A percentile compares a stretch with the other conserved stretches of the same genome.
Conservation (phyloP, 306 rosid species). For the Hippophae gyantsensis region DNA sequence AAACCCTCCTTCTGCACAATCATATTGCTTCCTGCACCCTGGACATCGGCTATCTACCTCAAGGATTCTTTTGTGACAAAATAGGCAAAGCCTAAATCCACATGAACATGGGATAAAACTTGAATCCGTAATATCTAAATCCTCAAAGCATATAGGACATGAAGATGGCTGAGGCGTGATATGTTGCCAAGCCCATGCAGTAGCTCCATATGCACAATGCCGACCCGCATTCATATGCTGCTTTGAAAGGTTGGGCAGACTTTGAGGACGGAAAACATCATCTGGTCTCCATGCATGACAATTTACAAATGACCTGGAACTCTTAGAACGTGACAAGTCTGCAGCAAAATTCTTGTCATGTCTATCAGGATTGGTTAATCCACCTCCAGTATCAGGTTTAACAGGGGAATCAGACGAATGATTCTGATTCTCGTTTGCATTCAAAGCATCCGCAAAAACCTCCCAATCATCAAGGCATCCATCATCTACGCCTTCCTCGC, state of each 20-base stretch:
- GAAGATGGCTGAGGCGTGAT: slow-evolving; percentile 28
- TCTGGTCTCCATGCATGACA: slow-evolving; percentile 45
- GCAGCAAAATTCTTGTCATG: slow-evolving; percentile 6
- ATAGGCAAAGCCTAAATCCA: slow-evolving; percentile 51
- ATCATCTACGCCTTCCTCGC: slow-evolving; percentile 33
- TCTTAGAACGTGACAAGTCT: slow-evolving; percentile 7
- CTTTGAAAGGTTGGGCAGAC: slow-evolving; percentile 40
- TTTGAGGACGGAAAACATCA: slow-evolving; percentile 43
- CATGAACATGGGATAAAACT: slow-evolving; percentile 51
- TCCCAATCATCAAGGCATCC: slow-evolving; percentile 65
- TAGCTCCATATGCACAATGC: slow-evolving; percentile 26
- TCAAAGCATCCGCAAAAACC: slow-evolving; percentile 50
- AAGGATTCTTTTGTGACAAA: slow-evolving; percentile 52
- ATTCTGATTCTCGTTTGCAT: slow-evolving; percentile 18
- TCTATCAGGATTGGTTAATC: neutral
- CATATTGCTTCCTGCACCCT: slow-evolving; percentile 46
- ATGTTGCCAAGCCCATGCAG: slow-evolving; percentile 38
- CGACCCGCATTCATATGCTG: slow-evolving; percentile 29
- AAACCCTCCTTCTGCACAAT: slow-evolving; percentile 31
- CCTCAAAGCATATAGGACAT: slow-evolving; percentile 60
- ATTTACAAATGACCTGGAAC: slow-evolving; percentile 15
- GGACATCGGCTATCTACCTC: slow-evolving; percentile 53
- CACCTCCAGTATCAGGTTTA: slow-evolving; percentile 11
- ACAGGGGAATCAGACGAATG: slow-evolving; percentile 16
- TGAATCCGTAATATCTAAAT: slow-evolving; percentile 45